Conservation (phyloP, 2,329 filamentous ascomycete species). For the Penicillium rolfsii region DNA sequence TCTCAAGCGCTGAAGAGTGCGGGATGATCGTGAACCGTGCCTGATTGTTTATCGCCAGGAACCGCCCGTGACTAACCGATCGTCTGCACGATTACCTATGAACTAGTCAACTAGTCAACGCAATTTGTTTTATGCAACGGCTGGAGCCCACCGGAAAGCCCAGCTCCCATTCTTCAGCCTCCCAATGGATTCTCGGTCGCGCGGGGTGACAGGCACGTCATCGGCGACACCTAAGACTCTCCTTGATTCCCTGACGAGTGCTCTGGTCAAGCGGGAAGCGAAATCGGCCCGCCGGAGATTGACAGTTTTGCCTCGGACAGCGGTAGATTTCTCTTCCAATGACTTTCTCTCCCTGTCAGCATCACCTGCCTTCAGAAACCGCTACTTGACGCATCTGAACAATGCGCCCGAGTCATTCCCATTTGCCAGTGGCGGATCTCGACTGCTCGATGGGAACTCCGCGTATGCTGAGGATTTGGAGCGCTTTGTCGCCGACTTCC, state of each 20-base stretch:
- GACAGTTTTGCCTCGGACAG: conserved; percentile 48
- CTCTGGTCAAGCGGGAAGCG: conserved; percentile 45
- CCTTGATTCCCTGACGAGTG: conserved; percentile 34
- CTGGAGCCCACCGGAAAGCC: background rate
- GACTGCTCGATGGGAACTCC: conserved; percentile 68
- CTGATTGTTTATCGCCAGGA: conserved; percentile 1
- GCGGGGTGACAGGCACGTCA: background rate
- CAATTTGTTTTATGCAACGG: background rate
- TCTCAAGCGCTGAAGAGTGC: conserved; percentile 20
- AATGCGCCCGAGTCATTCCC: conserved; percentile 41
- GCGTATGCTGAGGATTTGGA: conserved; percentile 63
- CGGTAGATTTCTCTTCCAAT: conserved; percentile 66
- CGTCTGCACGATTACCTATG: background rate
- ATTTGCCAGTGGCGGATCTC: conserved; percentile 62
- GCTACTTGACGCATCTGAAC: conserved; percentile 54
- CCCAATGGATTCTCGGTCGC: conserved; percentile 4
- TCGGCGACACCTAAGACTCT: conserved; percentile 27
- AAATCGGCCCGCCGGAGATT: conserved; percentile 53
- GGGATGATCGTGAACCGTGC: conserved; percentile 16
- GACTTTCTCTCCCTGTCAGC: conserved; percentile 65
- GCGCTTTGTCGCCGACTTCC: conserved; percentile 60
- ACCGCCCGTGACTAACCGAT: conserved; percentile 15
- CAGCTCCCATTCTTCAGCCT: background rate
- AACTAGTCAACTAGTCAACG: background rate
- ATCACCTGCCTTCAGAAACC: conserved; percentile 50